Evolutionary conservation across 2,329 filamentous ascomycete genomes (phyloP).

Genomic region (Aspergillus luchuensis): DNA sequence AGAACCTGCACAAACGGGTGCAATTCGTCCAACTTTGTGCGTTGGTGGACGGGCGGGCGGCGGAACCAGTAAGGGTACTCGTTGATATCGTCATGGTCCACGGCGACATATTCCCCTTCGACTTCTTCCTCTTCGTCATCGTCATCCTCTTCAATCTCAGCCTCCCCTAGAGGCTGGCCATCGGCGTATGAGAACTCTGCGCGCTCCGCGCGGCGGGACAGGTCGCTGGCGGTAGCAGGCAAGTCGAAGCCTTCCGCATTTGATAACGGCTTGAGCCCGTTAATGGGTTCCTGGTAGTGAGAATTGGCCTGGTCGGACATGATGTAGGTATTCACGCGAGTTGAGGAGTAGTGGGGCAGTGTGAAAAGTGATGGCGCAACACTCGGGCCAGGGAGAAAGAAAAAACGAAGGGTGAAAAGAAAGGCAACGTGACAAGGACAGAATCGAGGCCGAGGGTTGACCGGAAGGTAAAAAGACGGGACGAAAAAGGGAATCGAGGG

Average conservation of each 20-base stretch:
- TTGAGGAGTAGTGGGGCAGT: neutral
- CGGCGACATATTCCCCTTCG: slow-evolving; percentile 46
- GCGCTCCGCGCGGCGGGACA: slow-evolving; percentile 33
- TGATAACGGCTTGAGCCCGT: slow-evolving; percentile 34
- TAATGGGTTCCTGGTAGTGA: slow-evolving; percentile 33
- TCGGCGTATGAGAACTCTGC: slow-evolving; percentile 31
- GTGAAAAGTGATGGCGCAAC: neutral
- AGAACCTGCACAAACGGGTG: slow-evolving; percentile 75
- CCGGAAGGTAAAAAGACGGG: slow-evolving; percentile 3
- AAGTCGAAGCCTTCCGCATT: slow-evolving; percentile 34
- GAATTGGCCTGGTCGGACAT: slow-evolving; percentile 36
- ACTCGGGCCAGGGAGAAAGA: slow-evolving; percentile 7
- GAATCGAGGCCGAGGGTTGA: slow-evolving; percentile 10
- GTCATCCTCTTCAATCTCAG: slow-evolving; percentile 19
- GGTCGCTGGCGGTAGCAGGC: slow-evolving; percentile 30
- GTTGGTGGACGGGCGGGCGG: slow-evolving; percentile 40
- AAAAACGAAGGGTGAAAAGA: slow-evolving; percentile 2
- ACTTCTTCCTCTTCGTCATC: slow-evolving; percentile 37
- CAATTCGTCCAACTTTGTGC: slow-evolving; percentile 57
- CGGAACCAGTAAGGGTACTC: slow-evolving; percentile 47
- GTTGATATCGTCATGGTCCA: slow-evolving; percentile 44
- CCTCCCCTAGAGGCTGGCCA: slow-evolving; percentile 34
- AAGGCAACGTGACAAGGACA: slow-evolving; percentile 2
- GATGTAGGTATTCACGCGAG: slow-evolving; percentile 8
- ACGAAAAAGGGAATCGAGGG: slow-evolving; percentile 7